These are phyloP conservation scores for Chrysoporthe deuterocubensis DNA, from an alignment of 2,329 filamentous ascomycete genomes.

Conservation along the genomic window DNA sequence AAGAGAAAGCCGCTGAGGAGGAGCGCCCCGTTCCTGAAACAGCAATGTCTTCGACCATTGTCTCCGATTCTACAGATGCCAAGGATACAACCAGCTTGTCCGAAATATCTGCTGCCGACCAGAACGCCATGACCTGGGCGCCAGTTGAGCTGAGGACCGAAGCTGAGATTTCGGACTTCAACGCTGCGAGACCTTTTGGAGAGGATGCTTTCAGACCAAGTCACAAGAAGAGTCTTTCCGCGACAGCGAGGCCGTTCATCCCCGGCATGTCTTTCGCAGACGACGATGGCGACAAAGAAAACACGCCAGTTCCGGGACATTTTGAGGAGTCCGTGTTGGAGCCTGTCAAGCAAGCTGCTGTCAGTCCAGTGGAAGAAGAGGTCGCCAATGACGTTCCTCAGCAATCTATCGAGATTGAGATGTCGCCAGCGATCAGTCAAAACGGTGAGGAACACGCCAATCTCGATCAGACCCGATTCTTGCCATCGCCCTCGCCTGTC, in stretches of 20 bases:
- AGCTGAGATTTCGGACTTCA: slow-evolving; percentile 53
- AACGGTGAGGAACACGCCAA: slow-evolving; percentile 1
- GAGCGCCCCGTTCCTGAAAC: slow-evolving; percentile 48
- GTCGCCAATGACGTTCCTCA: slow-evolving; percentile 29
- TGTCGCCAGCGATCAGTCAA: slow-evolving; percentile 26
- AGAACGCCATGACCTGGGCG: slow-evolving; percentile 57
- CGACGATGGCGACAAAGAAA: slow-evolving; percentile 33
- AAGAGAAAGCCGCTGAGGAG: slow-evolving; percentile 30
- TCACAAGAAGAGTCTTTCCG: slow-evolving; percentile 67
- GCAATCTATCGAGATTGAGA: slow-evolving; percentile 38
- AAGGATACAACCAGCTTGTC: slow-evolving; percentile 59
- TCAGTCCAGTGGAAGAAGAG: slow-evolving; percentile 16
- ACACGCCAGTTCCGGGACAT: slow-evolving; percentile 28
- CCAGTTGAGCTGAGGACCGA: slow-evolving; percentile 64
- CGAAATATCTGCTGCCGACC: slow-evolving; percentile 52
- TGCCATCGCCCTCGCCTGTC: slow-evolving; percentile 30
- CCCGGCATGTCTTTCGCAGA: slow-evolving; percentile 45
- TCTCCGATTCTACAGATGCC: slow-evolving; percentile 58
- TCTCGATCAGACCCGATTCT: slow-evolving; percentile 17
- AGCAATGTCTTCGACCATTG: slow-evolving; percentile 57
- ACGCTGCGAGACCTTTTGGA: slow-evolving; percentile 54
- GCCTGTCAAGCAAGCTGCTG: slow-evolving; percentile 16
- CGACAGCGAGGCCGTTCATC: slow-evolving; percentile 71
- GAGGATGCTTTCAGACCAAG: slow-evolving; percentile 49
- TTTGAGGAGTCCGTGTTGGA: slow-evolving; percentile 26